These are phyloP conservation scores for Candida namnaoensis DNA, from an alignment of 805 yeast genomes.

Conservation along the genomic window DNA sequence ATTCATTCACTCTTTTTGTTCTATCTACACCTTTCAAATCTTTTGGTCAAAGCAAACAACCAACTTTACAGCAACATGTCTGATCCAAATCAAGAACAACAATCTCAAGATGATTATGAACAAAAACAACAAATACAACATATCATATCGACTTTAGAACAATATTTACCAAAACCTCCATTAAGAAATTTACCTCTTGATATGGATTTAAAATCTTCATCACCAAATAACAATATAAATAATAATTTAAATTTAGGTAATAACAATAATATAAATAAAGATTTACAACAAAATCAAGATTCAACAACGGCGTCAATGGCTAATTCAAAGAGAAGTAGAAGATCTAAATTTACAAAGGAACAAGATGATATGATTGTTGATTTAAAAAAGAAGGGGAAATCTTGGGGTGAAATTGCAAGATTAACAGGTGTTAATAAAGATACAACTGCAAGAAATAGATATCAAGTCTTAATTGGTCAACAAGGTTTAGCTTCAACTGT, in stretches of 20 bases:
- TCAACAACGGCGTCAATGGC: constrained; percentile 33
- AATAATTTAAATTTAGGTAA: too few relatives aligned
- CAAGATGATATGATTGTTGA: constrained; percentile 60
- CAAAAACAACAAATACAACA: not conserved
- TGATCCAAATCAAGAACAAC: not conserved
- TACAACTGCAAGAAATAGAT: constrained; percentile 68
- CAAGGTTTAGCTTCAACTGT: constrained; percentile 67
- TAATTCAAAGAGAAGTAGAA: constrained; percentile 43
- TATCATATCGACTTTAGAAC: not conserved
- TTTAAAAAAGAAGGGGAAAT: constrained; percentile 52
- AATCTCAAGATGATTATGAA: too few relatives aligned
- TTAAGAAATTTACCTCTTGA: not conserved
- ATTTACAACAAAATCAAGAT: constrained; percentile 19
- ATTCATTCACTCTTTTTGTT: too few relatives aligned
- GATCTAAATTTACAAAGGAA: constrained; percentile 59
- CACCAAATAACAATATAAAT: too few relatives aligned
- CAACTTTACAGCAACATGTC: too few relatives aligned
- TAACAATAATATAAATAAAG: too few relatives aligned
- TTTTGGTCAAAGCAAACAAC: too few relatives aligned
- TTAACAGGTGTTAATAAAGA: constrained; percentile 54
- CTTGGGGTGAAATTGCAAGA: constrained; percentile 72
- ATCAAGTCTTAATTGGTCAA: constrained; percentile 76
- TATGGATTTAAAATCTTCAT: not conserved
- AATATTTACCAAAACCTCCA: not conserved
- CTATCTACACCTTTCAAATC: too few relatives aligned